Percentiles rank a stretch among this genome's conserved stretches.
Evolutionary conservation across 2,329 filamentous ascomycete species (phyloP).

Genomic region (Cercospora citrullina): DNA sequence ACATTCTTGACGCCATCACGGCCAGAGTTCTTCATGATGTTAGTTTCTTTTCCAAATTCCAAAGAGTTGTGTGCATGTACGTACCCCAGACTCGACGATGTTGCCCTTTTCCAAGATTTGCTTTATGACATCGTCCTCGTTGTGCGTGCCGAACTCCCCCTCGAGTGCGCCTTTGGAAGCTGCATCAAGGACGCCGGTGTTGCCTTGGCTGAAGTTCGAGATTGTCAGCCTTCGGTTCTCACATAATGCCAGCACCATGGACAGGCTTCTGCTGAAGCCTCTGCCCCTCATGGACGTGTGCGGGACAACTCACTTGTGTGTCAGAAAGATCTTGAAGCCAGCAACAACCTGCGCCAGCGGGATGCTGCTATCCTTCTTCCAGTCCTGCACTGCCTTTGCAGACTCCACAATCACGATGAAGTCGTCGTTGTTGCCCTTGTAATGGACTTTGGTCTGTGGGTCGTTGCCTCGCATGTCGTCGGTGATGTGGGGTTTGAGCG

Average conservation of each 20-base stretch:
- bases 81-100: constrained; percentile 62
- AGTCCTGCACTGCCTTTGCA: constrained; percentile 68
- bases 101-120: constrained; percentile 77
- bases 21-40: constrained; percentile 27
- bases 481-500: constrained; percentile 4
- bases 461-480: constrained; percentile 62
- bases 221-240: constrained; percentile 3
- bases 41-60: background rate
- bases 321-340: constrained; percentile 85
- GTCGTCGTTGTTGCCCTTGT: constrained; percentile 72
- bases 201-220: constrained; percentile 66
- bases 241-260: background rate
- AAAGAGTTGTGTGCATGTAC: constrained; percentile 29
- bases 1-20: constrained; percentile 48
- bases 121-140: constrained; percentile 78
- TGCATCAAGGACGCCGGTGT: constrained; percentile 73
- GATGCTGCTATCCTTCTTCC: constrained; percentile 75
- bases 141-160: constrained; percentile 80
- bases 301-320: constrained; percentile 71
- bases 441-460: constrained; percentile 75
- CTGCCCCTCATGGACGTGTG: background rate
- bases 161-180: constrained; percentile 75
- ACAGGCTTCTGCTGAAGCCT: background rate
- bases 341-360: constrained; percentile 83
- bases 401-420: constrained; percentile 67